Conservation (phyloP, 2,329 filamentous ascomycete species). For the Penicillium polonicum region DNA sequence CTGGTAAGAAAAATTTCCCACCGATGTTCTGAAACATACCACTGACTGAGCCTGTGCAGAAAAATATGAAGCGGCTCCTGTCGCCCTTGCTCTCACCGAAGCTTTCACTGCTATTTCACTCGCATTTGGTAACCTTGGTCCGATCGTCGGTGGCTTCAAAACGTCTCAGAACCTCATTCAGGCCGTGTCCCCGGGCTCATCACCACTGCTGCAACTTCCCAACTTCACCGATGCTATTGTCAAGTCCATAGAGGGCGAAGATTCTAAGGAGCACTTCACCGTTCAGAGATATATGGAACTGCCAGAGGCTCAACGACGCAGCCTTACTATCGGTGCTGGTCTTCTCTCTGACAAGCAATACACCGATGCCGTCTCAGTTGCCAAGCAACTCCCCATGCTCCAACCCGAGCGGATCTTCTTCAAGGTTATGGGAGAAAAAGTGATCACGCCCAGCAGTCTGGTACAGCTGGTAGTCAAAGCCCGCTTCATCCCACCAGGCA, state of each 20-base stretch:
- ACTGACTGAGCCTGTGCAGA: slow-evolving; percentile 44
- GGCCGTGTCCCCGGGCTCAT: slow-evolving; percentile 77
- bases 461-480: slow-evolving; percentile 95
- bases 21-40: neutral
- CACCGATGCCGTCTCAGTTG: slow-evolving; percentile 69
- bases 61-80: slow-evolving; percentile 86
- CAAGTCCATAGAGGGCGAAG: slow-evolving; percentile 53
- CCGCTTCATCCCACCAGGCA: slow-evolving; percentile 86
- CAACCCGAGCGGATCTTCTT: slow-evolving; percentile 92
- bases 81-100: slow-evolving; percentile 80
- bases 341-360: slow-evolving; percentile 77
- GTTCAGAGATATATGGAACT: slow-evolving; percentile 88
- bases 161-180: slow-evolving; percentile 86
- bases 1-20: slow-evolving; percentile 42
- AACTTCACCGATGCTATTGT: slow-evolving; percentile 68
- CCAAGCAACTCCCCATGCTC: slow-evolving; percentile 78
- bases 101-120: slow-evolving; percentile 84
- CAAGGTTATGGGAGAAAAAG: slow-evolving; percentile 93
- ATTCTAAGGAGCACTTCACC: slow-evolving; percentile 68
- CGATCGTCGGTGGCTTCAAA: slow-evolving; percentile 78
- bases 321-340: slow-evolving; percentile 65
- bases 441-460: slow-evolving; percentile 86
- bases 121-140: slow-evolving; percentile 78
- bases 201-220: slow-evolving; percentile 88
- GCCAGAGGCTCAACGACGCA: slow-evolving; percentile 70